A percentile compares a stretch with the other conserved stretches of the same genome.
These are phyloP conservation scores for Penicillium hordei DNA, from an alignment of 2,329 filamentous ascomycete genomes.

Conservation along the genomic window DNA sequence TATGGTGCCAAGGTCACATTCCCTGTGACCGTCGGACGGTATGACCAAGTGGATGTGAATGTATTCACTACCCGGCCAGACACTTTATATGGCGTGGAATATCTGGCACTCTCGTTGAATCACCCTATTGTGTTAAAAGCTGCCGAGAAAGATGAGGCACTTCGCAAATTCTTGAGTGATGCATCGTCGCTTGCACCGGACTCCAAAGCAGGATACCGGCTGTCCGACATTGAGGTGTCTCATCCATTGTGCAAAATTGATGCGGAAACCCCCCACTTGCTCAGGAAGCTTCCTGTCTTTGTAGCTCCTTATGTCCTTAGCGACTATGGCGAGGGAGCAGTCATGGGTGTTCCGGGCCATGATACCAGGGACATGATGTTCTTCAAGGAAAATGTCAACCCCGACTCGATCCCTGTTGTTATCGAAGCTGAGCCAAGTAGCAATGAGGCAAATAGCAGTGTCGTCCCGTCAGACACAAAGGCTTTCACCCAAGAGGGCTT, in stretches of 20 bases:
- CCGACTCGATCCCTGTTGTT: conserved; percentile 63
- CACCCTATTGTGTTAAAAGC: conserved; percentile 67
- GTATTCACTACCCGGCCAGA: conserved; percentile 85
- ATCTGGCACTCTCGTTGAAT: conserved; percentile 71
- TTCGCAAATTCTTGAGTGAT: conserved; percentile 66
- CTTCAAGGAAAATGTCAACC: conserved; percentile 68
- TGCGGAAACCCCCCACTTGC: conserved; percentile 46
- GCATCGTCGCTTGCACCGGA: conserved; percentile 55
- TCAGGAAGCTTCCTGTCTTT: conserved; percentile 66
- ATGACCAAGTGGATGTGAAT: conserved; percentile 53
- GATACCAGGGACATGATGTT: conserved; percentile 77
- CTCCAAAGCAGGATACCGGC: conserved; percentile 64
- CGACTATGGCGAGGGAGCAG: conserved; percentile 81
- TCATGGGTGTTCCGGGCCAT: conserved; percentile 90
- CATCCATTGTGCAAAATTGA: conserved; percentile 63
- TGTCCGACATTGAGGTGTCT: conserved; percentile 61
- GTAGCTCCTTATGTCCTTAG: conserved; percentile 82
- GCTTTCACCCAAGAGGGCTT: conserved; percentile 67
- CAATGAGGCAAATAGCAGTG: conserved; percentile 12
- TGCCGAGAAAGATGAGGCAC: conserved; percentile 58
- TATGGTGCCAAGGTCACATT: conserved; percentile 72
- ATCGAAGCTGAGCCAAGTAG: conserved; percentile 49
- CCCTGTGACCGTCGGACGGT: conserved; percentile 50
- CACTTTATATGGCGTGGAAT: conserved; percentile 84
- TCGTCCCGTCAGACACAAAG: conserved; percentile 43